Base-by-base conservation (phyloP, 2,329 filamentous ascomycete species). In the Scleromitrula shiraiana region DNA sequence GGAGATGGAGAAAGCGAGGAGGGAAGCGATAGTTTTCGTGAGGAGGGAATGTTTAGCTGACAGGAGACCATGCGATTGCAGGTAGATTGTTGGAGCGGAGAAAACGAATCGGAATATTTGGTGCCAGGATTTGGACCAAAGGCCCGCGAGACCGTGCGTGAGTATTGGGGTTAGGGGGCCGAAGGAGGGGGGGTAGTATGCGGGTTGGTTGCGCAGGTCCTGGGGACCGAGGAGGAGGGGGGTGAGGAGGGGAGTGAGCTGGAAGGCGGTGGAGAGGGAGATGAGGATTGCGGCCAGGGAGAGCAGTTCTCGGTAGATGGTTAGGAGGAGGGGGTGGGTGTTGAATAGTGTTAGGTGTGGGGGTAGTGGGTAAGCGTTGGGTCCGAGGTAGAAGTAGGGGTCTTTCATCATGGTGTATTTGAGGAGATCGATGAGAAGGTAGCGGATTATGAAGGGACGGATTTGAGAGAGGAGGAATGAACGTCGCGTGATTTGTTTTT, bases 81-180 rank as follows among this genome's bases (percentile, higher is more conserved):
- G 57, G 58, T 70, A 77, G 2, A 64, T 65, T 0, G 74, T 68
- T 0, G 83, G 82, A 4, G 80, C 75, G 32, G 77, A 67, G 60
- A 91, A 89, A 2, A 78, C 80, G 47, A 80, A 75, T 1, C 89
- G 83, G 68, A 95, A 94, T 2, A 83, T 82, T 66, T 96, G 90
- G 65, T 97, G 91, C 91, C 91, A 96, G 75, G 81, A 91, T 19
- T 72, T 73, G 37, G 85, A 82, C 91, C 91, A 97, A 67, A 83
- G 85, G 1, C 89, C 90, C 1, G 77, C 74, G 2, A 96, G 70
- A 0, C 91, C 90, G 50, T 78, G 78, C 4, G 38, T 39, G 9
- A 82, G 66, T 2, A 90, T 71, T 22, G 71, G 66, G 0, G 59
- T 58, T 47, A 75, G 68, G 17, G 70, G 70, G 0, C 79, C 79